Evolutionary conservation across 305 asterid species (phyloP).

Genomic region (Caryopteris hybrid): DNA sequence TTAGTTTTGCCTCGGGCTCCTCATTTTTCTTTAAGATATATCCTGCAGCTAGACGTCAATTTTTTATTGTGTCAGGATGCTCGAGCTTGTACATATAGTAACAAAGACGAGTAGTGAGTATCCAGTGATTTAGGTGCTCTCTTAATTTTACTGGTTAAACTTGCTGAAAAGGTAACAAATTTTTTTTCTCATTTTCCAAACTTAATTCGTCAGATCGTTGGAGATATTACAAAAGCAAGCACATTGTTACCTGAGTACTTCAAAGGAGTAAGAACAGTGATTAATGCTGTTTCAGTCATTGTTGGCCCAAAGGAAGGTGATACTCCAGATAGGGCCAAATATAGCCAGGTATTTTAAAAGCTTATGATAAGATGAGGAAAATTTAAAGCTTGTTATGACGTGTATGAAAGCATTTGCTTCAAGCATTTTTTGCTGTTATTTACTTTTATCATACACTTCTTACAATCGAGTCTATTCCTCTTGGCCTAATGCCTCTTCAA

Average conservation of each 20-base stretch:
- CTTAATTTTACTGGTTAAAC: background rate
- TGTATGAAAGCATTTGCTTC: background rate
- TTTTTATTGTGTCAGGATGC: background rate
- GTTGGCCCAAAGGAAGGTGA: constrained; percentile 99
- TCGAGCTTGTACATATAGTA: background rate
- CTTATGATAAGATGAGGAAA: background rate
- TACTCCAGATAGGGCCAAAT: constrained; percentile 93
- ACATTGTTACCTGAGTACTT: constrained; percentile 73
- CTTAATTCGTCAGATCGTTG: constrained; percentile 55
- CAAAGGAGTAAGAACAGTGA: constrained; percentile 72
- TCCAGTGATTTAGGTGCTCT: background rate
- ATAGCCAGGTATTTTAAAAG: constrained; percentile 62
- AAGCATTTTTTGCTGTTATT: background rate
- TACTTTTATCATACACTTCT: background rate
- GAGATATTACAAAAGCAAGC: constrained; percentile 83
- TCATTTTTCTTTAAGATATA: background rate
- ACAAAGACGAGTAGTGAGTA: background rate
- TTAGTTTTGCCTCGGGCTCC: background rate
- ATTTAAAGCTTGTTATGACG: background rate
- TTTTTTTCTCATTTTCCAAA: background rate
- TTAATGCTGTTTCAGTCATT: constrained; percentile 85
- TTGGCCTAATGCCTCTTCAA: constrained; percentile 3
- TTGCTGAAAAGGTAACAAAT: background rate
- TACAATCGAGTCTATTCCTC: background rate
- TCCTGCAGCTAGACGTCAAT: background rate